Evolutionary conservation across 352 stramenopile species (phyloP), one percentile per base, ranked within the genome.

Genomic region (Peronosclerospora sorghi): DNA sequence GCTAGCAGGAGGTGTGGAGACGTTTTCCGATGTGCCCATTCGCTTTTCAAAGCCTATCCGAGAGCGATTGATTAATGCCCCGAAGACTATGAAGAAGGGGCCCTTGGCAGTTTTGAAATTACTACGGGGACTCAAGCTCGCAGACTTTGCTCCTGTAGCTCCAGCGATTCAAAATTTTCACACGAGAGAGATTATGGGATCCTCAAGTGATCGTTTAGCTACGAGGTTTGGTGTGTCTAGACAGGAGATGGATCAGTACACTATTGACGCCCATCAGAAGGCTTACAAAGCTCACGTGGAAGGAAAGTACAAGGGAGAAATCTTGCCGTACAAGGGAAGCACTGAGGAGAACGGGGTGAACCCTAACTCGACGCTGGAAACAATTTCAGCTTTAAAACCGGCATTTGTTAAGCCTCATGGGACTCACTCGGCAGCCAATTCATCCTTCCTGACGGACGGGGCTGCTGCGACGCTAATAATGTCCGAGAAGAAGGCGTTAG

Each of bases 141-240:
- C 77, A 38, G 86, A 96, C 48, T 67, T 93, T 45, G 74, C 77
- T 2, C 84, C 96, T 0, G 96, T 98, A 44, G 92, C 95, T 0
- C 96, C 96, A 2, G 94, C 95, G 2, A 98, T 99, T 66, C 88
- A 96, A 40, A 98, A 99, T 68, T 99, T 98, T 62, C 97, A 96
- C 43, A 98, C 95, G 9, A 93, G 89, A 32, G 96, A 99, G 68
- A 84, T 99, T 19, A 99, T 99, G 96, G 96, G 96, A n/a, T 93
- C 97, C 40, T 96, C 73, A 15, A 96, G 74, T 35, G 95, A 99
- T 74, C 85, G 95, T 20, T 70, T 99, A 3, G 70, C 85, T 2
- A 82, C 84, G 8, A 75, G 81, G 10, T 98, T 98, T 65, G 95
- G 95, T 41, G 84, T 99, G 17, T 96, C 86, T 19, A 80, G 96